These are phyloP conservation scores for Paecilomyces fulvus DNA, from an alignment of 2,329 filamentous ascomycete genomes.

Conservation along the genomic window DNA sequence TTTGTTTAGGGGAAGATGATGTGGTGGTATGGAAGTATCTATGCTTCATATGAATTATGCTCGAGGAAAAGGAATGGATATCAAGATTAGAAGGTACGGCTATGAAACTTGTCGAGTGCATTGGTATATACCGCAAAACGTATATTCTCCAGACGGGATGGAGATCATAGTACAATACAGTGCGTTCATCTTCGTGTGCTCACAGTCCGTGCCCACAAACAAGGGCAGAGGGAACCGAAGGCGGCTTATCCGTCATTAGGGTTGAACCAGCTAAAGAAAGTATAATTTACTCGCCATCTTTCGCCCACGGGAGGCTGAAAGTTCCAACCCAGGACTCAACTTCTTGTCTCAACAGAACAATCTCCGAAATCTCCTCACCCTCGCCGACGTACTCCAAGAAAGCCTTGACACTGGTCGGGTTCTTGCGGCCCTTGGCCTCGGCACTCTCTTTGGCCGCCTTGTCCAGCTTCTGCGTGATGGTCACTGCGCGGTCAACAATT, in stretches of 20 bases:
- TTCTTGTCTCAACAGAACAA: constrained; percentile 79
- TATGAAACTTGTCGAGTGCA: background rate
- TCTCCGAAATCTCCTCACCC: constrained; percentile 71
- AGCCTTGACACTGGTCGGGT: constrained; percentile 97
- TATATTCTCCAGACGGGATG: background rate
- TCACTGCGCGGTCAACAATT: constrained; percentile 75
- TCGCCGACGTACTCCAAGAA: constrained; percentile 84
- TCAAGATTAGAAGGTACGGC: background rate
- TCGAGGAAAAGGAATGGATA: too few species aligned
- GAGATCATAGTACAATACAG: background rate
- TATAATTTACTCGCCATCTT: constrained; percentile 41
- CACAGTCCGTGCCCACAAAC: background rate
- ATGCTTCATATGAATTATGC: too few species aligned
- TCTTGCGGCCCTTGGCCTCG: constrained; percentile 77
- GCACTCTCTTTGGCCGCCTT: constrained; percentile 62
- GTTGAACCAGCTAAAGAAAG: background rate
- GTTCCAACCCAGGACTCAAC: constrained; percentile 78
- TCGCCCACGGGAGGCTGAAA: constrained; percentile 80
- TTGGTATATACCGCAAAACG: background rate
- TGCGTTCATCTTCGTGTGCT: background rate
- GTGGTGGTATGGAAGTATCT: too few species aligned
- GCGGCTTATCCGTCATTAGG: background rate
- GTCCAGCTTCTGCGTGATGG: constrained; percentile 68
- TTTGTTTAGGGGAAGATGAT: too few species aligned
- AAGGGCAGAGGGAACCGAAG: background rate